These are phyloP conservation scores for Pichia pseudocactophila DNA, from an alignment of 805 yeast species.

Conservation along the genomic window DNA sequence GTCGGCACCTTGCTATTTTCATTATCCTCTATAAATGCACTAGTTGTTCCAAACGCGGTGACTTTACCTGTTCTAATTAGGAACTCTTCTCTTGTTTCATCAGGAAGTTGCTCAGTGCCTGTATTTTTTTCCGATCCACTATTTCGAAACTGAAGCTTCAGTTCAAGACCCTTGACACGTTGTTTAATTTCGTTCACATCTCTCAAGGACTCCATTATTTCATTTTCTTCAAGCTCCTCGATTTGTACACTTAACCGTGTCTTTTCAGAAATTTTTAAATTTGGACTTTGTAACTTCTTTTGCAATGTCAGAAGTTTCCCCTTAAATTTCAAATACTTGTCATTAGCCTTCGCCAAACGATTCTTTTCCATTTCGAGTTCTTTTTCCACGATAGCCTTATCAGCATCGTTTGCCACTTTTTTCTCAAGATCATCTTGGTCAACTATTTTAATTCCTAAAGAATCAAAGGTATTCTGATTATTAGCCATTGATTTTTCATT, in stretches of 20 bases:
- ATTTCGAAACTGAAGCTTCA: constrained; percentile 8
- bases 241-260: constrained; percentile 48
- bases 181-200: constrained; percentile 57
- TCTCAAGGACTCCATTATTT: constrained; percentile 41
- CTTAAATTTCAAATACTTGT: constrained; percentile 35
- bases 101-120: constrained; percentile 34
- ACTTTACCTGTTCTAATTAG: constrained; percentile 83
- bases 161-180: constrained; percentile 27
- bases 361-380: constrained; percentile 68
- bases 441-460: constrained; percentile 50
- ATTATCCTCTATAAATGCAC: constrained; percentile 42
- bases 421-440: constrained; percentile 78
- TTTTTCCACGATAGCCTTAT: constrained; percentile 46
- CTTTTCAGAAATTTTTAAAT: constrained; percentile 58
- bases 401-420: constrained; percentile 62
- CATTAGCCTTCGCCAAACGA: constrained; percentile 60
- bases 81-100: constrained; percentile 74
- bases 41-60: constrained; percentile 80
- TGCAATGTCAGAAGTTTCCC: constrained; percentile 40
- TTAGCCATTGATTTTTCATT: constrained; percentile 1
- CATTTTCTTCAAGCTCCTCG: constrained; percentile 37
- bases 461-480: constrained; percentile 19
- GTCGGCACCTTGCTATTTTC: constrained; percentile 19
- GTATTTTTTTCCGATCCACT: constrained; percentile 11
- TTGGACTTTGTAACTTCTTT: constrained; percentile 39